A percentile compares a stretch with the other conserved stretches of the same genome.
Conservation (phyloP, 1,284 basidiomycete genomes). For the Rhodotorula mucilaginosa region DNA sequence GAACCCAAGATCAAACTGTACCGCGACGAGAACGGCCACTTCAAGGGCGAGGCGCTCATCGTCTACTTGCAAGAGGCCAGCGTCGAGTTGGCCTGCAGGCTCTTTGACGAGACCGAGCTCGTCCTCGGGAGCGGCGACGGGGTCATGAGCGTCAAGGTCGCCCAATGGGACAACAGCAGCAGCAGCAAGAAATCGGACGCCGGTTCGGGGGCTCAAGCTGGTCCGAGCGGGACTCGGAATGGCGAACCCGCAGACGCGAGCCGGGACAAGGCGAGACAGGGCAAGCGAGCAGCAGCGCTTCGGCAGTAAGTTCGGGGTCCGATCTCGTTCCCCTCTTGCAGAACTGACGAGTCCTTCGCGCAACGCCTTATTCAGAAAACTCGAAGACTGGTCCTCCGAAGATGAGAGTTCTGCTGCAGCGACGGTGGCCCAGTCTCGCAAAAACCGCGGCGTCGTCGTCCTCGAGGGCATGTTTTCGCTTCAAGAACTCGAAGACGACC, state of each 20-base stretch:
- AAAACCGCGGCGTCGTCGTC: slow-evolving; percentile 64
- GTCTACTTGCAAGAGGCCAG: slow-evolving; percentile 98
- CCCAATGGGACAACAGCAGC: slow-evolving; percentile 63
- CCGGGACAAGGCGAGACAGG: slow-evolving; percentile 58
- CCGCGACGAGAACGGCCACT: slow-evolving; percentile 72
- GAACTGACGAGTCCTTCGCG: not conserved
- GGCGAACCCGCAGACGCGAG: slow-evolving; percentile 46
- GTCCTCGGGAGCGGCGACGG: slow-evolving; percentile 57
- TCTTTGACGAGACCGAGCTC: slow-evolving; percentile 90
- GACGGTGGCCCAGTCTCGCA: slow-evolving; percentile 55
- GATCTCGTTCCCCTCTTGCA: not conserved
- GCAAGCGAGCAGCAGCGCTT: slow-evolving; percentile 79
- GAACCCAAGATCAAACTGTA: slow-evolving; percentile 92
- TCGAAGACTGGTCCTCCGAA: slow-evolving; percentile 77
- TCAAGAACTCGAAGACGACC: slow-evolving; percentile 81
- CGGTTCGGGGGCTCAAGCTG: slow-evolving; percentile 12
- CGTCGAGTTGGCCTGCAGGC: slow-evolving; percentile 75
- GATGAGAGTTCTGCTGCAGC: slow-evolving; percentile 44
- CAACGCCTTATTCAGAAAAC: slow-evolving; percentile 57
- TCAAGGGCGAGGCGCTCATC: slow-evolving; percentile 92
- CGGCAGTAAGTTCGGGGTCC: slow-evolving; percentile 65
- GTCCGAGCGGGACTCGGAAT: slow-evolving; percentile 51
- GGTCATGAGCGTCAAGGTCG: slow-evolving; percentile 77
- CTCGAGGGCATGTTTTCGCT: slow-evolving; percentile 93
- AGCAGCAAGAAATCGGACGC: slow-evolving; percentile 47